Evolutionary conservation across 148 eudicot species (phyloP).

Genomic region (Rhododendron griersonianum): DNA sequence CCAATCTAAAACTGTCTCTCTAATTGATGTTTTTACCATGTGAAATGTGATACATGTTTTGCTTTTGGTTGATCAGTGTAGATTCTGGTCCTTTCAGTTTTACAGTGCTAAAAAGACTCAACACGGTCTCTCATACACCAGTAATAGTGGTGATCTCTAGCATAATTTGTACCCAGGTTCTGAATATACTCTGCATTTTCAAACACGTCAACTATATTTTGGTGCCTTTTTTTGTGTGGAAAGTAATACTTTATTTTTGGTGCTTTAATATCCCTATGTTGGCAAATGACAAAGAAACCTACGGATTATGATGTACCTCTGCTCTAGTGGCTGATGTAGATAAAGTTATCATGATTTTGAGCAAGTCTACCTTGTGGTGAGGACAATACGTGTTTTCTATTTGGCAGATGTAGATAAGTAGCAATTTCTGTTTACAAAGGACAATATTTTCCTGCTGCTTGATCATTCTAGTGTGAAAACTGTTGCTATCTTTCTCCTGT

Average conservation of each 20-base stretch:
- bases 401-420: background rate
- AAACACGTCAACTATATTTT: background rate
- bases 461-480: background rate
- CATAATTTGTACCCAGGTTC: background rate
- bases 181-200: background rate
- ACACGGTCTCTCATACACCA: background rate
- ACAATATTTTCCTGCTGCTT: constrained; percentile 6
- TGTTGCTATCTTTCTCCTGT: background rate
- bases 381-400: background rate
- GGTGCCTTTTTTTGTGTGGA: background rate
- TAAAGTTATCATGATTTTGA: background rate
- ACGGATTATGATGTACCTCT: background rate
- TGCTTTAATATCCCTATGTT: background rate
- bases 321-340: background rate
- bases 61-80: background rate
- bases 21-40: background rate
- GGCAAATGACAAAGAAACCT: background rate
- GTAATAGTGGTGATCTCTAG: background rate
- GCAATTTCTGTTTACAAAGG: background rate
- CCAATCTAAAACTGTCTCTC: background rate
- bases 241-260: background rate
- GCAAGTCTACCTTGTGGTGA: background rate
- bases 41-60: background rate
- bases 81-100: background rate
- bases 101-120: background rate